Evolutionary conservation across 163 green algal genomes (phyloP).

Genomic region (Coccomyxa subellipsoidea): DNA sequence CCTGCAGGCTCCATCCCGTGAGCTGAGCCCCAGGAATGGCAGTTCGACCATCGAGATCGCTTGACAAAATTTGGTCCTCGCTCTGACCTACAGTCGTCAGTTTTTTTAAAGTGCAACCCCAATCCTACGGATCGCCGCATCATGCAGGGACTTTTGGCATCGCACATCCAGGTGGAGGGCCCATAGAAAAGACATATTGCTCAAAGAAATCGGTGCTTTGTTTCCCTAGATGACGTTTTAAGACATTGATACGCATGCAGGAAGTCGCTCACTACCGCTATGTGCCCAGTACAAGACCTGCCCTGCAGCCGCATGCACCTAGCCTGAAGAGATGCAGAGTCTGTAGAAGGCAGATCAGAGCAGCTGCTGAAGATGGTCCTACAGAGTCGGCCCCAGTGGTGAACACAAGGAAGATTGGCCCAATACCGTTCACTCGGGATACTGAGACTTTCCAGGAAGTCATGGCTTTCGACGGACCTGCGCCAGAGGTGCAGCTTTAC

Average conservation of each 20-base stretch:
- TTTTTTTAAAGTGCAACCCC: no score
- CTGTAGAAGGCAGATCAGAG: background rate
- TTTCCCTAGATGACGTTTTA: no score
- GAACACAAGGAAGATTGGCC: slow-evolving; percentile 11
- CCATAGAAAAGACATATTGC: no score
- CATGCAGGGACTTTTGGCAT: no score
- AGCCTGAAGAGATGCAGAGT: background rate
- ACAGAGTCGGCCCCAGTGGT: background rate
- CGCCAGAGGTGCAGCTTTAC: slow-evolving; percentile 29
- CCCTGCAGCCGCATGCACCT: background rate
- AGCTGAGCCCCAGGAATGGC: no score
- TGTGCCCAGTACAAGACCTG: background rate
- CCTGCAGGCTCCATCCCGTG: no score
- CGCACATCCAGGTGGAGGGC: no score
- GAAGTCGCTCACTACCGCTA: background rate
- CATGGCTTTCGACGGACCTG: slow-evolving; percentile 32
- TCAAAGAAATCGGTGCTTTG: no score
- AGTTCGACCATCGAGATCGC: no score
- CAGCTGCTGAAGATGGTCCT: background rate
- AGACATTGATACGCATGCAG: background rate
- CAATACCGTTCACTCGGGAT: slow-evolving; percentile 16
- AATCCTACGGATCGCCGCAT: no score
- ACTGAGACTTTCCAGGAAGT: slow-evolving; percentile 33
- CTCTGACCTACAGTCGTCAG: no score
- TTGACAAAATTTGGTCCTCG: no score